Evolutionary conservation across 2,329 filamentous ascomycete genomes (phyloP), one percentile per base, ranked within the genome.

Genomic region (Colletotrichum graminicola): DNA sequence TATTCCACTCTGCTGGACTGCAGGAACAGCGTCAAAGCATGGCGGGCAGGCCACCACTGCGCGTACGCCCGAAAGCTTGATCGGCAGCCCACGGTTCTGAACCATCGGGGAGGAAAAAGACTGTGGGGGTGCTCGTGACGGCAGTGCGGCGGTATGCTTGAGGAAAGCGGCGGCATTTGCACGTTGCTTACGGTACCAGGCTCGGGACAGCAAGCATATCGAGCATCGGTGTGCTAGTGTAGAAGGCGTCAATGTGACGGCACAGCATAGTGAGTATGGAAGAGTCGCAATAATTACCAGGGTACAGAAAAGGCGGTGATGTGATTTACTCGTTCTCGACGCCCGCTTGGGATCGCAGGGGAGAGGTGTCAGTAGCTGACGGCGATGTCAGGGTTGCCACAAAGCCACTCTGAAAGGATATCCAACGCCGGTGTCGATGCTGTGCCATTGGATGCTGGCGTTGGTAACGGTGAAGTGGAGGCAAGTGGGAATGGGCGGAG

Each of bases 291-390:
- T 43, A 43, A 62, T 39, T 34, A 36, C 23, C 26, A 41, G 54
- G 67, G 14, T 10, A 18, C 39, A 45, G 45, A 71, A 71, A 71
- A 71, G 63, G 67, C 67, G 67, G 67, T 71, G 67, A 71, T 71
- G 56, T 5, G 18, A 62, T 39, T 52, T 18, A 32, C 43, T 39
- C 29, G 16, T 49, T 12, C 43, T 26, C n/a, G 34, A 14, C 49
- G 14, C 23, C n/a, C 55, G 16, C 34, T 10, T 12, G 14, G 32
- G 18, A 55, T 43, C n/a, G 39, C 49, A 41, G 49, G 59, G 34
- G 23, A 36, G 32, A 57, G 41, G 54, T 26, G 39, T 23, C 5
- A 16, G 23, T 47, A 21, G 52, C 43, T 68, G 52, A 59, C 60
- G 66, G 56, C 41, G n/a, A 18, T 36, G 16, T 39, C 43, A 43